Conservation (phyloP, 139 green algal genomes). For the Zygnema cylindricum region DNA sequence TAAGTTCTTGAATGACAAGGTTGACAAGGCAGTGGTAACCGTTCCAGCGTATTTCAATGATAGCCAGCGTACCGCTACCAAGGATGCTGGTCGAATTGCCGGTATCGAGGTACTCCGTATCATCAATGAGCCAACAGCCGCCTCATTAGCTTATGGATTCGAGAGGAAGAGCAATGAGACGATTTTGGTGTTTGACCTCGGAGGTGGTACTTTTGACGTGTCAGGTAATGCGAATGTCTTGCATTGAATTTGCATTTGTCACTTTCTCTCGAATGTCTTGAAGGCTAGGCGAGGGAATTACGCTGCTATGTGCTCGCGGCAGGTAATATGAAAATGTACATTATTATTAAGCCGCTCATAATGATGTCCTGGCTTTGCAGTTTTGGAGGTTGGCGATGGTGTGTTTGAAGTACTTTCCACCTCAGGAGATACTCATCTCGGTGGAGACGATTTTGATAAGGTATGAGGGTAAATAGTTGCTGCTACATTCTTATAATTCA, state of each 20-base stretch:
- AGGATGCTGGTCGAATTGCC: constrained; percentile 92
- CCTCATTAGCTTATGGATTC: constrained; percentile 96
- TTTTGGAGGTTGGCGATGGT: constrained; percentile 91
- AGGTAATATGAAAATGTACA: too few relatives aligned
- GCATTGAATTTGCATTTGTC: too few relatives aligned
- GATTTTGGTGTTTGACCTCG: constrained; percentile 99
- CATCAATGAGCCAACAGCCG: constrained; percentile 99
- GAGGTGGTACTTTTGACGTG: constrained; percentile 98
- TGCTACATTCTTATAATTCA: constrained; percentile 98
- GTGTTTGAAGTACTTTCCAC: constrained; percentile 99
- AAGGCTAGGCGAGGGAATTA: too few relatives aligned
- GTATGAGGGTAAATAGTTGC: too few relatives aligned
- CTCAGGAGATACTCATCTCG: constrained; percentile 95
- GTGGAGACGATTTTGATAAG: constrained; percentile 99
- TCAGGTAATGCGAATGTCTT: too few relatives aligned
- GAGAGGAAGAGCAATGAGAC: constrained; percentile 98
- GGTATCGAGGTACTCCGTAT: constrained; percentile 98
- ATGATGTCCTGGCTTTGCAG: too few relatives aligned
- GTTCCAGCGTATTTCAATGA: constrained; percentile 99
- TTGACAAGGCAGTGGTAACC: constrained; percentile 96
- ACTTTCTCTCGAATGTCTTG: background rate
- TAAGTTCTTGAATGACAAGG: constrained; percentile 82
- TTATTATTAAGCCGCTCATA: too few relatives aligned
- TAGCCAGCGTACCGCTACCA: constrained; percentile 91
- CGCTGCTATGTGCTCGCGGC: too few relatives aligned